These are phyloP conservation scores for Conticribra guillardii DNA, from an alignment of 108 stramenopile species.

Conservation along the genomic window DNA sequence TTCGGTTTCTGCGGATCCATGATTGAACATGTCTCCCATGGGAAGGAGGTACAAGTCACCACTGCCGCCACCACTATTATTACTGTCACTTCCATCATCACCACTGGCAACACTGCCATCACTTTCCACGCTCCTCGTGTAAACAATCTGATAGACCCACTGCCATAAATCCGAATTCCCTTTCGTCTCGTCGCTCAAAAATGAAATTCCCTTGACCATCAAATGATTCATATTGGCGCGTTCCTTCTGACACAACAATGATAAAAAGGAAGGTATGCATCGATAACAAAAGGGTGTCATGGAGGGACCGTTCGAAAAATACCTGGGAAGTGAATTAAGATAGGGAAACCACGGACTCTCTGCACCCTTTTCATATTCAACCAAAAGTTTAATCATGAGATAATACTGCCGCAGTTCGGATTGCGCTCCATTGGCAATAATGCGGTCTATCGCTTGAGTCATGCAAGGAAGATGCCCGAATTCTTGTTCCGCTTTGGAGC, in stretches of 20 bases:
- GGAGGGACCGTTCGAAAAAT: constrained; percentile 56
- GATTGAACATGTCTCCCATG: constrained; percentile 59
- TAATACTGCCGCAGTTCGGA: constrained; percentile 20
- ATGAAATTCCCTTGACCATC: constrained; percentile 21
- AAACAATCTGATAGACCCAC: constrained; percentile 63
- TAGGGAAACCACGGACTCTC: constrained; percentile 51
- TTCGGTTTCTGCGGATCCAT: constrained; percentile 42
- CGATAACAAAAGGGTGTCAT: constrained; percentile 53
- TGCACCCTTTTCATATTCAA: constrained; percentile 51
- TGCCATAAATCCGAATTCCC: constrained; percentile 50
- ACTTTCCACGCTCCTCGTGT: constrained; percentile 40
- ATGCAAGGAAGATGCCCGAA: not conserved
- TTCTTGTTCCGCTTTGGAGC: not conserved
- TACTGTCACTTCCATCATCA: not conserved
- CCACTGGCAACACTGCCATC: not conserved
- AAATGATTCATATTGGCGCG: constrained; percentile 17
- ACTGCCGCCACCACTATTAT: too few relatives aligned
- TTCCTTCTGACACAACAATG: constrained; percentile 26
- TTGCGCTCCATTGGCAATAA: not conserved
- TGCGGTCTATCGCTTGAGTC: not conserved
- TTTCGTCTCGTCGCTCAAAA: constrained; percentile 46
- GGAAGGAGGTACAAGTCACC: constrained; percentile 55
- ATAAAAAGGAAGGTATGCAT: constrained; percentile 28
- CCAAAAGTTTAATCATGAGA: constrained; percentile 29
- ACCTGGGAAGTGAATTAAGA: constrained; percentile 57